A percentile compares a stretch with the other conserved stretches of the same genome.
These are phyloP conservation scores for Mycogone perniciosa DNA, from an alignment of 2,329 filamentous ascomycete species.

Conservation along the genomic window DNA sequence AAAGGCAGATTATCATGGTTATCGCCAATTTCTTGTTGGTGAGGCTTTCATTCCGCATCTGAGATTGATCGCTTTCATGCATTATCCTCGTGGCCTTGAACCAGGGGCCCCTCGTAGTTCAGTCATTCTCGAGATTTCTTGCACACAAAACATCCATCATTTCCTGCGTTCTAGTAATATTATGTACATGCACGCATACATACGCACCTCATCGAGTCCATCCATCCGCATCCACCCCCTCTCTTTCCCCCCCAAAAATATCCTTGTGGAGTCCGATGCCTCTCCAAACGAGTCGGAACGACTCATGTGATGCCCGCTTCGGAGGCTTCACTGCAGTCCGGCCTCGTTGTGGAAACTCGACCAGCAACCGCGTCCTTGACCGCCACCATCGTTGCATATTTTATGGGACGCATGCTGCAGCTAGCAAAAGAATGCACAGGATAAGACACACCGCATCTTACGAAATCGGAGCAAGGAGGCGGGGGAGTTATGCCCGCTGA, in stretches of 20 bases:
- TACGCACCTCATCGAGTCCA: neutral
- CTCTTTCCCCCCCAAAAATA: neutral
- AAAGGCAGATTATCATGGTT: neutral
- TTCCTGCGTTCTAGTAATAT: neutral
- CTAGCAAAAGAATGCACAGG: constrained; percentile 13
- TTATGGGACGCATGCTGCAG: constrained; percentile 25
- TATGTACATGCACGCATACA: neutral
- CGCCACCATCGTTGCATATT: constrained; percentile 22
- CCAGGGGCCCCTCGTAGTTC: neutral
- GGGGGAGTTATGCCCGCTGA: neutral
- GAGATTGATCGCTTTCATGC: neutral
- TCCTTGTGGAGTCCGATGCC: too few species aligned
- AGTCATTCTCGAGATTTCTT: too few species aligned
- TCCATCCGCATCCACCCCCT: neutral
- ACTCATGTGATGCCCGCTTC: neutral
- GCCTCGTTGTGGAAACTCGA: neutral
- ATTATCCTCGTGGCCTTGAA: neutral
- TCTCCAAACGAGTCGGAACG: too few species aligned
- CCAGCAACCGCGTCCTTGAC: constrained; percentile 14
- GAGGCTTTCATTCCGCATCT: neutral
- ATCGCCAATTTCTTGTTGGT: neutral
- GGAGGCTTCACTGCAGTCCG: neutral
- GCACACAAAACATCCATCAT: too few species aligned
- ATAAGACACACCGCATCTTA: neutral
- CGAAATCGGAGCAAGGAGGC: neutral